A percentile compares a stretch with the other conserved stretches of the same genome.
Conservation (phyloP, 2,329 filamentous ascomycete genomes). For the Sclerotinia nivalis region DNA sequence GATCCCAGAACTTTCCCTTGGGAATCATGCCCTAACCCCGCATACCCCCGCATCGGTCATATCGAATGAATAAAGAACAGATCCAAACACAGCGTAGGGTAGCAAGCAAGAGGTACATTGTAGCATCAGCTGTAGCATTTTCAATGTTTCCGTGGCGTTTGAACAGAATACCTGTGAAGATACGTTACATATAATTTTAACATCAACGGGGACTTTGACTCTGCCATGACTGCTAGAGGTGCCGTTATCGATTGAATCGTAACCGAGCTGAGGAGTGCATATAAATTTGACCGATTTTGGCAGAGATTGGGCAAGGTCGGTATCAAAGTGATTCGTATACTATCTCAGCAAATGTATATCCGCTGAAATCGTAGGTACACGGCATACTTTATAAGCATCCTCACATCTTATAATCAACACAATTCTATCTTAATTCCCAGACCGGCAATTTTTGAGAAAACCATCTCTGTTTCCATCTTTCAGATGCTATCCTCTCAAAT, state of each 20-base stretch:
- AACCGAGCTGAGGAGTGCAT: conserved; percentile 71
- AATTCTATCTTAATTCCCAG: background rate
- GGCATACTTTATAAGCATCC: background rate
- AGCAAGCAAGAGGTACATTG: conserved; percentile 77
- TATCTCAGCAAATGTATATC: background rate
- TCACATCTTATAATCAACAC: background rate
- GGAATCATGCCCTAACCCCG: conserved; percentile 66
- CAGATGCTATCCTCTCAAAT: background rate
- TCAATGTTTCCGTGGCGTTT: conserved; percentile 75
- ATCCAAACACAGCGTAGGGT: conserved; percentile 71
- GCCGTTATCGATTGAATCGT: conserved; percentile 75
- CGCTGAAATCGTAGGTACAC: background rate
- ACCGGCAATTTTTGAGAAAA: background rate
- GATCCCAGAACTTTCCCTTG: conserved; percentile 73
- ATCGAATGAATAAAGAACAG: conserved; percentile 53
- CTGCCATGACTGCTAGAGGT: conserved; percentile 57
- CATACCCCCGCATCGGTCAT: conserved; percentile 59
- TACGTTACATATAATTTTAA: background rate
- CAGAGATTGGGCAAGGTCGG: conserved; percentile 61
- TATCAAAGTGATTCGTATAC: conserved; percentile 62
- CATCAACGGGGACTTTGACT: background rate
- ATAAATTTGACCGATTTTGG: conserved; percentile 55
- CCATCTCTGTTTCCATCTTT: background rate
- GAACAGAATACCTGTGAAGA: conserved; percentile 62
- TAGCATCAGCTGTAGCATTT: conserved; percentile 77